Evolutionary conservation across 208 protist species (phyloP).

Genomic region (Crithidia sp.): DNA sequence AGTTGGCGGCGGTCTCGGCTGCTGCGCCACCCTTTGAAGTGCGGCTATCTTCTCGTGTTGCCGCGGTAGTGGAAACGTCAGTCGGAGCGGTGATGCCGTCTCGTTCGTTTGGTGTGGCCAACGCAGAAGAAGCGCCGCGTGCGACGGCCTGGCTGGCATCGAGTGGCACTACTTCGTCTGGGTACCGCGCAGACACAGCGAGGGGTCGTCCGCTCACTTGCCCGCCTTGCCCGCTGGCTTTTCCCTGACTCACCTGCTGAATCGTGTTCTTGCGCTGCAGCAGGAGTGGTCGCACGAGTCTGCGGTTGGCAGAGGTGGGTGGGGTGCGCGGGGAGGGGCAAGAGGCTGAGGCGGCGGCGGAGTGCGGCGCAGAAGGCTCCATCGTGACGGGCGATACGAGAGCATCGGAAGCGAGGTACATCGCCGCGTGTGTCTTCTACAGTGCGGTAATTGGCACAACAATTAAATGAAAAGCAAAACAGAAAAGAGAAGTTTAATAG

Average conservation of each 20-base stretch:
- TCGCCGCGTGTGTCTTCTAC: background rate
- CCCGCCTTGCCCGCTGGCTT: background rate
- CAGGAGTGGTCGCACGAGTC: constrained; percentile 22
- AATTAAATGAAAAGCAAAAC: too few species aligned
- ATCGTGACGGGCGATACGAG: constrained; percentile 7
- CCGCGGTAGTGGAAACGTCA: too few species aligned
- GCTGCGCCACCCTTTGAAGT: too few species aligned
- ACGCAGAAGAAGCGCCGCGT: too few species aligned
- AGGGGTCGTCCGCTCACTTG: background rate
- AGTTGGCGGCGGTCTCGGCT: too few species aligned
- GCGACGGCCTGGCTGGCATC: too few species aligned
- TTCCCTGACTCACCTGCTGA: background rate
- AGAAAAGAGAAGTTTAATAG: too few species aligned
- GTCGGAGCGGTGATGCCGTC: too few species aligned
- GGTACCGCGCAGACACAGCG: background rate
- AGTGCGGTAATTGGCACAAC: too few species aligned
- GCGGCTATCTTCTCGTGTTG: too few species aligned
- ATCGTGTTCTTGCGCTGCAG: constrained; percentile 8
- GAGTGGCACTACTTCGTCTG: background rate
- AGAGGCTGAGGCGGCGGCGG: background rate
- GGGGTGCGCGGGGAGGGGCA: constrained; percentile 12
- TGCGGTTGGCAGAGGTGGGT: constrained; percentile 10
- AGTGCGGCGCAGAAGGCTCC: background rate
- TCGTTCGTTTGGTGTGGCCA: too few species aligned
- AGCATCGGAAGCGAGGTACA: constrained; percentile 8